phyloP scores from a whole-genome alignment of 805 yeast genomes.

The Pichia gijzeniarum region DNA sequence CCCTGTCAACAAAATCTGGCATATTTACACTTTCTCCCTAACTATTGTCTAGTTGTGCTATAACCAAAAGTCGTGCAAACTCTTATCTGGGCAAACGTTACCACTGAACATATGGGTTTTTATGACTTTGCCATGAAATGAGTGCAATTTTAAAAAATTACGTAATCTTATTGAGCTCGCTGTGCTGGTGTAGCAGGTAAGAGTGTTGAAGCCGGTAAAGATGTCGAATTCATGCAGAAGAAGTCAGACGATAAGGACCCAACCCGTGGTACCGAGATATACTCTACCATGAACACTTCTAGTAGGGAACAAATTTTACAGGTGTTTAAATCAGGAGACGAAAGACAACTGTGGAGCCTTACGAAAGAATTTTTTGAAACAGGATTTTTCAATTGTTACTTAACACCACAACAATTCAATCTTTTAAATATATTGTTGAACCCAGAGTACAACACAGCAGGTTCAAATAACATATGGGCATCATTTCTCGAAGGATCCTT shows the following conservation, averaged over 20 bases:
- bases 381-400: constrained; percentile 40
- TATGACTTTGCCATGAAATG: too few species aligned
- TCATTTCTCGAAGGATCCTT: constrained; percentile 40
- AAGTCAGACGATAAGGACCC: too few species aligned
- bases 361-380: constrained; percentile 32
- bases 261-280: background rate
- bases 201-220: too few species aligned
- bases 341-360: constrained; percentile 22
- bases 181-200: too few species aligned
- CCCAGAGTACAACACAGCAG: constrained; percentile 18
- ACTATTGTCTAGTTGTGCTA: too few species aligned
- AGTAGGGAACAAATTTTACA: constrained; percentile 6
- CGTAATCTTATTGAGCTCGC: too few species aligned
- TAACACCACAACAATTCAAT: constrained; percentile 51
- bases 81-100: too few species aligned
- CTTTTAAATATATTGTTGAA: constrained; percentile 42
- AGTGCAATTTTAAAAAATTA: too few species aligned
- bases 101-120: too few species aligned
- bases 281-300: background rate
- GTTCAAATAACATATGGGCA: constrained; percentile 33
- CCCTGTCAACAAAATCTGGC: constrained; percentile 20
- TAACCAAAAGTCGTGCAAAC: too few species aligned
- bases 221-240: background rate
- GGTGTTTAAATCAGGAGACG: constrained; percentile 14
- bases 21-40: constrained; percentile 2